phyloP scores from a whole-genome alignment of 2,329 filamentous ascomycete species.

The Fusarium nurragi region DNA sequence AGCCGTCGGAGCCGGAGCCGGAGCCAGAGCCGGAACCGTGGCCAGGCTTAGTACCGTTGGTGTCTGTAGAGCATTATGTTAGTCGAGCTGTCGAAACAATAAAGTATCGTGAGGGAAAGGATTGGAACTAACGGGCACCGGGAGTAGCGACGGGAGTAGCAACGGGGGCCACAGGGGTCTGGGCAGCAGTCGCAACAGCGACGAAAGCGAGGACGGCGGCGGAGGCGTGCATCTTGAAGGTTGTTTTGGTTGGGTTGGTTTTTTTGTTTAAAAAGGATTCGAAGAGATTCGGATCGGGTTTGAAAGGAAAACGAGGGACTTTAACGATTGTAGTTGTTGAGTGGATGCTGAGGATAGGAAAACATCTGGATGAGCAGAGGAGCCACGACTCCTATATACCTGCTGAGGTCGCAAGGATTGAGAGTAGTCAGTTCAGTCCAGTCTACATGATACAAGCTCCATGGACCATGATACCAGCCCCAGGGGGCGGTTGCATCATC shows the following conservation, averaged over 20 bases:
- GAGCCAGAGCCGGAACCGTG: constrained; percentile 18
- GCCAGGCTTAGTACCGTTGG: constrained; percentile 33
- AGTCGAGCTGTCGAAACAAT: constrained; percentile 8
- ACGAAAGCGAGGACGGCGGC: constrained; percentile 42
- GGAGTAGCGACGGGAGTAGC: constrained; percentile 32
- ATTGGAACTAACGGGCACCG: constrained; percentile 29
- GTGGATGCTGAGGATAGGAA: constrained; percentile 21
- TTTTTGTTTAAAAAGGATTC: constrained; percentile 3
- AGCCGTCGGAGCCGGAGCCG: constrained; percentile 2
- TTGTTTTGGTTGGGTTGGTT: constrained; percentile 17
- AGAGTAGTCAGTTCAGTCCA: neutral
- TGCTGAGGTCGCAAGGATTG: constrained; percentile 24
- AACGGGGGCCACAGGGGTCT: constrained; percentile 33
- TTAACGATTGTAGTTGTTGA: constrained; percentile 27
- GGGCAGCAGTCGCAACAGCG: constrained; percentile 38
- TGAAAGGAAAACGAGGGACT: constrained; percentile 22
- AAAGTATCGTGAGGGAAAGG: constrained; percentile 12
- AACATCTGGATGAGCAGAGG: constrained; percentile 12
- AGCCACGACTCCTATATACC: constrained; percentile 37
- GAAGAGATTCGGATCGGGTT: constrained; percentile 22
- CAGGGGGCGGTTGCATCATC: constrained; percentile 40
- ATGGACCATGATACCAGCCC: constrained; percentile 28
- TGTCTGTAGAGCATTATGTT: constrained; percentile 18
- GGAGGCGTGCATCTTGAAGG: constrained; percentile 41
- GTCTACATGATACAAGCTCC: constrained; percentile 1